These are phyloP conservation scores for Fusarium dimerum DNA, from an alignment of 2,329 filamentous ascomycete species.

Conservation along the genomic window DNA sequence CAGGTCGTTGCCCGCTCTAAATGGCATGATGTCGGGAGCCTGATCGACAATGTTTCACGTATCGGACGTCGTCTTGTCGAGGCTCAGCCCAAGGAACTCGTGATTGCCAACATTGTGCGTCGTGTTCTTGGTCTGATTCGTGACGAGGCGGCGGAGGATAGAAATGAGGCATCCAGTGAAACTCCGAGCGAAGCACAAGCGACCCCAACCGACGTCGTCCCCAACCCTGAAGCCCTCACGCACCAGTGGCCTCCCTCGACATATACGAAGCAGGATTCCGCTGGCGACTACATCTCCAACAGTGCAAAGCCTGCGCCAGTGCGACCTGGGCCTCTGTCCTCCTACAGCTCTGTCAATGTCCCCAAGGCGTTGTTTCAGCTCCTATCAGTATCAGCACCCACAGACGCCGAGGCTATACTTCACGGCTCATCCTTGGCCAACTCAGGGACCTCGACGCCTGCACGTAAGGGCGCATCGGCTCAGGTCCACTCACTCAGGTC, in stretches of 20 bases:
- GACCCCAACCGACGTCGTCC: conserved; percentile 43
- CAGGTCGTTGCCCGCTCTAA: conserved; percentile 82
- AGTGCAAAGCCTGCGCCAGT: conserved; percentile 34
- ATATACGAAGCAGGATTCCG: conserved; percentile 37
- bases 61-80: conserved; percentile 77
- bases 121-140: conserved; percentile 88
- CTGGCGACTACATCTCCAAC: conserved; percentile 31
- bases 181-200: conserved; percentile 50
- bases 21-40: conserved; percentile 73
- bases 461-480: conserved; percentile 41
- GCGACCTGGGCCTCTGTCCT: conserved; percentile 63
- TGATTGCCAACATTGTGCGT: conserved; percentile 91
- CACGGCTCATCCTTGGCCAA: conserved; percentile 49
- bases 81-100: conserved; percentile 87
- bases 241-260: conserved; percentile 35
- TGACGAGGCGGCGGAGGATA: conserved; percentile 83
- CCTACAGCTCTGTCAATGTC: conserved; percentile 64
- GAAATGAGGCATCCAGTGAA: conserved; percentile 65
- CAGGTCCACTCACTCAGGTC: conserved; percentile 73
- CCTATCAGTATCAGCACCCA: conserved; percentile 69
- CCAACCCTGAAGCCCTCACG: conserved; percentile 27
- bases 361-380: conserved; percentile 85
- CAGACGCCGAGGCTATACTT: conserved; percentile 35
- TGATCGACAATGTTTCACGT: conserved; percentile 77
- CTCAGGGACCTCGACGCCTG: conserved; percentile 53